Evolutionary conservation across 225 moss, liverwort and hornwort genomes (phyloP).

Genomic region (Asterella californica): DNA sequence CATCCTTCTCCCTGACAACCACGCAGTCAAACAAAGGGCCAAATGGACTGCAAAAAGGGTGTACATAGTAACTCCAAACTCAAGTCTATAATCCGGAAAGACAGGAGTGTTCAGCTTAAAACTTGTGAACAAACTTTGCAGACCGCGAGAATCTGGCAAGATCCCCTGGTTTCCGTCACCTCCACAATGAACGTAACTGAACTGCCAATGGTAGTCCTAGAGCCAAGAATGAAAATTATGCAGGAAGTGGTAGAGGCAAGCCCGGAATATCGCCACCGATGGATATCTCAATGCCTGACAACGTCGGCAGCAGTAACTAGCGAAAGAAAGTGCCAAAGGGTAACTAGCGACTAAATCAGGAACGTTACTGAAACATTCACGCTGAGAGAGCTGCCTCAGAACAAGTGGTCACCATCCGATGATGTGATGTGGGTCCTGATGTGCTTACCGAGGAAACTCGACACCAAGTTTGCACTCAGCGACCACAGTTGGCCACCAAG

Average conservation of each 20-base stretch:
- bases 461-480: background rate
- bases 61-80: background rate
- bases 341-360: background rate
- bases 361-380: background rate
- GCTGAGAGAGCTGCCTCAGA: background rate
- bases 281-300: background rate
- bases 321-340: background rate
- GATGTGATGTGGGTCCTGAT: background rate
- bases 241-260: background rate
- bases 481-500: constrained; percentile 15
- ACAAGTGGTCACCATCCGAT: background rate
- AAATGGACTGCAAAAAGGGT: background rate
- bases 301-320: background rate
- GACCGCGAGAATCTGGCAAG: background rate
- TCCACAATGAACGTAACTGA: background rate
- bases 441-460: background rate
- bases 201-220: background rate
- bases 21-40: background rate
- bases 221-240: background rate
- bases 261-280: background rate
- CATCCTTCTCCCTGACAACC: background rate
- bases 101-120: constrained; percentile 17
- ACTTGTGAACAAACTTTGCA: constrained; percentile 18
- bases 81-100: background rate
- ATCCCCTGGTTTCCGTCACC: background rate